Conservation (phyloP, 139 green algal genomes). For the Helicosporidium sp. region DNA sequence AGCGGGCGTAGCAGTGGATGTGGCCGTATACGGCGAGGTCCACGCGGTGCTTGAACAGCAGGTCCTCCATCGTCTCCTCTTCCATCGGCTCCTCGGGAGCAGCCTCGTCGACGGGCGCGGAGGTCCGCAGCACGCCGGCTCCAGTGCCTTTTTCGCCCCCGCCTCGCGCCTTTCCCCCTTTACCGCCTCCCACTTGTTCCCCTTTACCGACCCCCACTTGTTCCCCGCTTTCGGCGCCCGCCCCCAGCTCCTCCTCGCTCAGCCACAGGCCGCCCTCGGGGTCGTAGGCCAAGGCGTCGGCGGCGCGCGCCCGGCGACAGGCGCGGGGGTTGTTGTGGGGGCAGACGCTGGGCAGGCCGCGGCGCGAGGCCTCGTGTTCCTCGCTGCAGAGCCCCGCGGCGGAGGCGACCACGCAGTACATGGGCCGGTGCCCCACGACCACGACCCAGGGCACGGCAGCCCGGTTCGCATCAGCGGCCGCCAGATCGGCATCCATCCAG, state of each 20-base stretch:
- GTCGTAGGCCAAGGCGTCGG: background rate
- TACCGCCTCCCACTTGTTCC: background rate
- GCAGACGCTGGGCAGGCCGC: slow-evolving; percentile 6
- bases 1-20: slow-evolving; percentile 9
- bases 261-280: background rate
- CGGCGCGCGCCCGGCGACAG: slow-evolving; percentile 3
- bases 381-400: background rate
- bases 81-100: too few relatives aligned
- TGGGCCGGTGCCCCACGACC: slow-evolving; percentile 9
- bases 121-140: too few relatives aligned
- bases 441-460: slow-evolving; percentile 5
- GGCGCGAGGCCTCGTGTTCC: slow-evolving; percentile 8
- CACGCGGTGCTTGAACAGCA: background rate
- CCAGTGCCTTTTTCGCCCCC: background rate
- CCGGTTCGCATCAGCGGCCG: slow-evolving; percentile 1
- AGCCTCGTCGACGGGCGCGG: too few relatives aligned
- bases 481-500: slow-evolving; percentile 11
- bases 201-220: background rate
- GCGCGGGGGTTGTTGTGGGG: slow-evolving; percentile 8
- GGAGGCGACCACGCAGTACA: slow-evolving; percentile 7
- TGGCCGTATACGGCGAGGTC: slow-evolving; percentile 6
- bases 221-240: background rate
- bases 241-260: slow-evolving; percentile 1
- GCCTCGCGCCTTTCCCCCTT: background rate
- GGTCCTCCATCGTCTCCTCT: too few relatives aligned